Base-by-base conservation (phyloP, 1,284 basidiomycete genomes). In the Cryptococcus amylolentus region DNA sequence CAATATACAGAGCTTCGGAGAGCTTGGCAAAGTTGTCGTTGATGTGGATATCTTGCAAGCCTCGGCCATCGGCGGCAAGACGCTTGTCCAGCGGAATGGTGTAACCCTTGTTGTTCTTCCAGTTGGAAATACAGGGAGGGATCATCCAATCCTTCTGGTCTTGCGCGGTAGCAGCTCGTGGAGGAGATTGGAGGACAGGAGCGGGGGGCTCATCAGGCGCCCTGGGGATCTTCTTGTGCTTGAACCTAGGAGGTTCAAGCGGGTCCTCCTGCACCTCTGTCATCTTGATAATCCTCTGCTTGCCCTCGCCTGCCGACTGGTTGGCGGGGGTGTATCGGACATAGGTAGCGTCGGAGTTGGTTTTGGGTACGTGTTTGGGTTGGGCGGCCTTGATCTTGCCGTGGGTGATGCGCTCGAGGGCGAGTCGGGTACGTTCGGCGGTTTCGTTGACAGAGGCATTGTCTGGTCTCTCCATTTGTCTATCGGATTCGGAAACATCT, bases 111-210 rank as follows among this genome's bases (percentile, higher is more conserved):
- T 98, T 98, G 82, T 99, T 99, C 82, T 99, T 99, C 96, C 96
- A 99, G 79, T 98, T 99, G 37, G 93, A 97, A 62, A 99, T 97
- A 77, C 93, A 98, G 16, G 96, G 96, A 4, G 96, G 96, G 54
- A 99, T 98, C 93, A 97, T 97, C 96, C 96, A 98, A 70, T 98
- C 95, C 78, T 98, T 98, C 79, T 98, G 95, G 73, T 98, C 96
- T 58, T 92, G 89, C 4, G 91, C 90, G 0, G 95, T 96, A 3
- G 91, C 91, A 69, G 97, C 95, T 55, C 96, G 83, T 6, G 96
- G 96, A 2, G 96, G 96, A 79, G 89, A 93, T 44, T 95, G 86
- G 51, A 99, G 80, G 1, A 98, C 91, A n/a, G 96, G 95, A 2
- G 95, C 91, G 2, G 96, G 96, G 0, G 96, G 95, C 68, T 91